Base-by-base conservation (phyloP, 441 rosid species). In the Metrosideros polymorpha region DNA sequence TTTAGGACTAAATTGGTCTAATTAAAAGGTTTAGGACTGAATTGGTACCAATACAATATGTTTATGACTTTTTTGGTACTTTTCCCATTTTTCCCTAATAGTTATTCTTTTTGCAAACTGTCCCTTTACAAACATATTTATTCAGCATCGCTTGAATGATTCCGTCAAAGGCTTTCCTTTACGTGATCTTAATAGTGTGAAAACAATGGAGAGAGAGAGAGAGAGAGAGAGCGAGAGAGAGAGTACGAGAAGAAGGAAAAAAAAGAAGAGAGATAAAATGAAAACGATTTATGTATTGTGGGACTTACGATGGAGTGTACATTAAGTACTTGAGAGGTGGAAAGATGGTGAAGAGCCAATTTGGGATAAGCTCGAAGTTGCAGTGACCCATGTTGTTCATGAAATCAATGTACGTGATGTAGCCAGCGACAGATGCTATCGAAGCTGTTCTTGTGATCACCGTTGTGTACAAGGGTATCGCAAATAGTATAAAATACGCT, bases 321-420 rank as follows among this genome's bases (percentile, higher is more conserved):
- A 93, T 88, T 75, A 97, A 84, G 87, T 92, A 92, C 91, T 95
- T 95, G 88, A 96, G 95, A 82, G 93, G 96, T 32, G 97, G 95
- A 79, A 92, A 89, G 63, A 88, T 22, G 85, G 92, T 77, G 92
- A 92, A 94, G 84, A 87, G 51, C 83, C 89, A 90, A 43, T 82
- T 84, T 0, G 97, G 96, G 51, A 92, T 56, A 89, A 92, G 55
- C 91, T 93, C 94, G 56, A 94, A 94, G 92, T 94, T 96, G 90
- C 97, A 94, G 39, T 94, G 97, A 8, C 97, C 97, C 95, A 93
- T 83, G 84, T 94, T 92, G 94, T 96, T 93, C 96, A 94, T 92
- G 83, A 93, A 92, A 83, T 93, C 96, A n/a, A 94, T 59, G 88
- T 85, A 94, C 15, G 88, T 75, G 7, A 92, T 8, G 85, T 96